These are phyloP conservation scores for Cyclotella kingstonii DNA, from an alignment of 108 stramenopile genomes.

Conservation along the genomic window DNA sequence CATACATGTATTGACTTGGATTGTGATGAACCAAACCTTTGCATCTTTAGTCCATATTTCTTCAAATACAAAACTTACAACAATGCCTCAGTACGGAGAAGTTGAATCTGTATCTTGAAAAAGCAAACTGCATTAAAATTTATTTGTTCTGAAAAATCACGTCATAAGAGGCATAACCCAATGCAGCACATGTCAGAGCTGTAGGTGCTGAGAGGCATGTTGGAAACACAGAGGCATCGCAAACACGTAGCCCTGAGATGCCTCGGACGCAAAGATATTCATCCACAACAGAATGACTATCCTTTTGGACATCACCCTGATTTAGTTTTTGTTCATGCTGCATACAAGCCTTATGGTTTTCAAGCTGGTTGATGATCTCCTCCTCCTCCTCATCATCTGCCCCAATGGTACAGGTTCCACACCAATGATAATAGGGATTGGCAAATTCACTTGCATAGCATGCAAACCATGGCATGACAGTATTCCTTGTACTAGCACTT, in stretches of 20 bases:
- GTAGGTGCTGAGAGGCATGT: conserved; percentile 54
- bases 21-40: too few relatives aligned
- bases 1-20: too few relatives aligned
- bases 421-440: conserved; percentile 77
- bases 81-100: too few relatives aligned
- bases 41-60: too few relatives aligned
- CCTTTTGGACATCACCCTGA: conserved; percentile 11
- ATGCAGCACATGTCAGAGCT: conserved; percentile 68
- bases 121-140: too few relatives aligned
- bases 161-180: conserved; percentile 54
- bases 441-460: conserved; percentile 52
- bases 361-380: too few relatives aligned
- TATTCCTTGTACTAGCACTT: background rate
- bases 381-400: background rate
- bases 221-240: conserved; percentile 79
- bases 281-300: conserved; percentile 55
- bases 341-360: too few relatives aligned
- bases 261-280: conserved; percentile 46
- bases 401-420: conserved; percentile 71
- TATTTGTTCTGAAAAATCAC: too few relatives aligned
- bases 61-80: too few relatives aligned
- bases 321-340: background rate
- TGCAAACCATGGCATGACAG: conserved; percentile 27
- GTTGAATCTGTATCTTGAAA: too few relatives aligned
- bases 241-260: conserved; percentile 46